phyloP scores from a whole-genome alignment of 2,329 filamentous ascomycete species.

The Chaetomiaceae sp. region DNA sequence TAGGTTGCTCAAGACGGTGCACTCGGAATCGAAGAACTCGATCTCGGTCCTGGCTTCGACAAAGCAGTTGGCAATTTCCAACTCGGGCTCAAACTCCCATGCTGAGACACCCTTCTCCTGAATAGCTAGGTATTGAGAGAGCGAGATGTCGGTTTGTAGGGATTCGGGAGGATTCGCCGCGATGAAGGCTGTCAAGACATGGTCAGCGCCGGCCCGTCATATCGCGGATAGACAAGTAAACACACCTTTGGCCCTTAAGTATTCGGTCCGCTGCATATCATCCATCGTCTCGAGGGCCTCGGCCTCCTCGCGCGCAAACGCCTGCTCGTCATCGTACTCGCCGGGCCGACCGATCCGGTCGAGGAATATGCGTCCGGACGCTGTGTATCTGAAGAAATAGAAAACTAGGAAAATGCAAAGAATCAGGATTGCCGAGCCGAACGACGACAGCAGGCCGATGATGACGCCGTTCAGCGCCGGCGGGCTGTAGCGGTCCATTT shows the following conservation, averaged over 20 bases:
- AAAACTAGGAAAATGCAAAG: conserved; percentile 74
- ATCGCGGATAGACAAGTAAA: too few species aligned
- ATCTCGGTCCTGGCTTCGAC: conserved; percentile 95
- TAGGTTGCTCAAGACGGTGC: conserved; percentile 93
- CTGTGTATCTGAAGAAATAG: conserved; percentile 92
- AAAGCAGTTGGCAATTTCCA: conserved; percentile 98
- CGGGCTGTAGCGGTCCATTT: conserved; percentile 23
- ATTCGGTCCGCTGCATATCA: conserved; percentile 83
- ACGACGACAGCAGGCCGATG: conserved; percentile 90
- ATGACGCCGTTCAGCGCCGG: conserved; percentile 69
- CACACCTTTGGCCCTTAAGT: conserved; percentile 88
- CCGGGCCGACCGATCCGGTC: conserved; percentile 90
- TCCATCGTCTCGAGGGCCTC: conserved; percentile 95
- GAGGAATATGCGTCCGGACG: conserved; percentile 81
- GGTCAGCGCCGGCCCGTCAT: too few species aligned
- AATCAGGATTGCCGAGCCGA: conserved; percentile 84
- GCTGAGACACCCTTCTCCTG: conserved; percentile 99
- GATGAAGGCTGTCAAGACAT: conserved; percentile 67
- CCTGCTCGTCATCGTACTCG: conserved; percentile 97
- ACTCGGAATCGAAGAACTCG: conserved; percentile 97
- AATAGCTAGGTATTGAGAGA: conserved; percentile 96
- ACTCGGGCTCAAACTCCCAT: conserved; percentile 98
- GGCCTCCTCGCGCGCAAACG: conserved; percentile 87
- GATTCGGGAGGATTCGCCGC: conserved; percentile 94
- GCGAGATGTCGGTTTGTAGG: conserved; percentile 89